These are phyloP conservation scores for Blastobotrys robertii DNA, from an alignment of 805 yeast species.

Conservation along the genomic window DNA sequence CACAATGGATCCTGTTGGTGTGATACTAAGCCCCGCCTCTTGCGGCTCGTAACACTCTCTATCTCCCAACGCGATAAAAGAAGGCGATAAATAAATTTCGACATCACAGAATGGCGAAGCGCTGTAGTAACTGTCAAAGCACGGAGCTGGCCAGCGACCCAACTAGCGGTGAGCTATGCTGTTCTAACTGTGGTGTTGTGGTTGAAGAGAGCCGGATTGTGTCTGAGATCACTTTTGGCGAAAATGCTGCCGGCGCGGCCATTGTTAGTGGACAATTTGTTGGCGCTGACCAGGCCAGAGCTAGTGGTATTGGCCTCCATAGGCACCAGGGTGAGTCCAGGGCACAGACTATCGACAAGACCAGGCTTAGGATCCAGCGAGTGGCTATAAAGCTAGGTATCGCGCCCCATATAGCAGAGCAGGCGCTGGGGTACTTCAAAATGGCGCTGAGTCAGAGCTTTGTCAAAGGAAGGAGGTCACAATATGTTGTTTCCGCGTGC, in stretches of 20 bases:
- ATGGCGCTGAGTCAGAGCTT: slow-evolving; percentile 80
- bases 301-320: slow-evolving; percentile 52
- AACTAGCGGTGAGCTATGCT: slow-evolving; percentile 49
- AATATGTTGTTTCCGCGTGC: slow-evolving; percentile 92
- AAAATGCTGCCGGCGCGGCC: slow-evolving; percentile 87
- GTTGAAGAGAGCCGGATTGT: slow-evolving; percentile 90
- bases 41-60: too few species aligned
- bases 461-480: slow-evolving; percentile 95
- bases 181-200: slow-evolving; percentile 78
- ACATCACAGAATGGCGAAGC: too few species aligned
- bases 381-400: slow-evolving; percentile 72
- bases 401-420: slow-evolving; percentile 75
- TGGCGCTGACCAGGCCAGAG: slow-evolving; percentile 66
- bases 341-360: slow-evolving; percentile 81
- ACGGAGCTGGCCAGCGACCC: slow-evolving; percentile 5
- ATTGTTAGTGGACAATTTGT: slow-evolving; percentile 91
- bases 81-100: too few species aligned
- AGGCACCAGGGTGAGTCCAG: slow-evolving; percentile 53
- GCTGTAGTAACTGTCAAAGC: slow-evolving; percentile 1
- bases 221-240: slow-evolving; percentile 91
- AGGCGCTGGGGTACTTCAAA: slow-evolving; percentile 83
- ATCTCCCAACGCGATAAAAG: too few species aligned
- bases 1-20: too few species aligned
- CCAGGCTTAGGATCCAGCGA: slow-evolving; percentile 64
- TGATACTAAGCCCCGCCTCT: too few species aligned